Base-by-base conservation (phyloP, 225 moss, liverwort and hornwort species). In the Polytrichum formosum region DNA sequence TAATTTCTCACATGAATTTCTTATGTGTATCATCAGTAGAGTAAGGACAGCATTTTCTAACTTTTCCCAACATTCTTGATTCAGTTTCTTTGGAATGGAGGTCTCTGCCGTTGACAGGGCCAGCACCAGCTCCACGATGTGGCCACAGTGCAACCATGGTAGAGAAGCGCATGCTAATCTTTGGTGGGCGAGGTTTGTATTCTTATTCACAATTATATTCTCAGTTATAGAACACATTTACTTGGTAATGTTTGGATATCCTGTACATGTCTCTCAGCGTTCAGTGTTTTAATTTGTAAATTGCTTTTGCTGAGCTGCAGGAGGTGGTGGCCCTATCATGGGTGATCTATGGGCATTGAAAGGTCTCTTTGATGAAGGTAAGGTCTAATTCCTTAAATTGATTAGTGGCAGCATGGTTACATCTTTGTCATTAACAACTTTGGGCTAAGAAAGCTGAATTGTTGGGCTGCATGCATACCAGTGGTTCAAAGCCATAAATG, bases 91-190 rank as follows among this genome's bases (percentile, higher is more conserved):
- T 98, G 77, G 94, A 98, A 78, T 98, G 98, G 98, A 85, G 87
- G 73, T 87, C 85, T 71, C 73, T 98, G 76, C 72, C 76, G 9
- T 72, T 94, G 67, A 72, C 86, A 64, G 98, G 98, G 28, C 94
- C 94, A 59, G 70, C 83, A 37, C 94, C 98, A 70, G 71, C 94
- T 72, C 90, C 98, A 75, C 92, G 98, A 53, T 98, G 98, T 87
- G 98, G 98, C 67, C 98, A 98, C 66, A 92, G 85, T 75, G 92
- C 91, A 61, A 98, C 94, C 68, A 98, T 98, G 98, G 92, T 98
- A 67, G 98, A 94, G 84, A 98, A 98, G 80, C 90, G 98, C 67
- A 91, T 98, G 98, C 98, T 98, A 26, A 90, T 92, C 58, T 92
- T 94, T 78, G 98, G 98, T 70, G 98, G 98, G 75, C 89, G 98